phyloP scores from a whole-genome alignment of 2,329 filamentous ascomycete species.

The Nigrograna mackinnonii region DNA sequence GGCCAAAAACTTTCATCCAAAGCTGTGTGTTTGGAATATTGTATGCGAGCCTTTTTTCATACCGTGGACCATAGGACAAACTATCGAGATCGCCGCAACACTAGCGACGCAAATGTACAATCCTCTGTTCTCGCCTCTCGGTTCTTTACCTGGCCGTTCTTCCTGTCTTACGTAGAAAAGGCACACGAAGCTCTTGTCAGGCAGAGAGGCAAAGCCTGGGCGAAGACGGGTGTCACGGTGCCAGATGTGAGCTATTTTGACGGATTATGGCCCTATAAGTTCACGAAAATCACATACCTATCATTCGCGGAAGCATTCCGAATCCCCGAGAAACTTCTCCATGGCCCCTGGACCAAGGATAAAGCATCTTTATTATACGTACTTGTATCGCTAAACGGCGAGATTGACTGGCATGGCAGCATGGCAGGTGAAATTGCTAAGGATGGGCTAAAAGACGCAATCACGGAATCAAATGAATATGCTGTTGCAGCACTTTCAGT shows the following conservation, averaged over 20 bases:
- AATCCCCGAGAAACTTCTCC: conserved; percentile 40
- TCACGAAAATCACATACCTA: conserved; percentile 33
- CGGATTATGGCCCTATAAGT: conserved; percentile 32
- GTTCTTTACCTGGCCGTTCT: conserved; percentile 42
- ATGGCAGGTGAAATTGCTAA: conserved; percentile 39
- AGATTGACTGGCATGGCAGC: conserved; percentile 38
- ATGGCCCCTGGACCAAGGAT: conserved; percentile 34
- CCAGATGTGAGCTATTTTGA: conserved; percentile 26
- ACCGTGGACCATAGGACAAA: conserved; percentile 34
- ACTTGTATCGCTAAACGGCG: conserved; percentile 34
- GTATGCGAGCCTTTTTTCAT: conserved; percentile 35
- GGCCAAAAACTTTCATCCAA: conserved; percentile 35
- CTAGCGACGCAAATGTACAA: conserved; percentile 24
- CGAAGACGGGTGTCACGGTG: conserved; percentile 26
- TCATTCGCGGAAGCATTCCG: conserved; percentile 32
- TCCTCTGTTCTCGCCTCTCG: conserved; percentile 32
- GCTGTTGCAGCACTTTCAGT: conserved; percentile 38
- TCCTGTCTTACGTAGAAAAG: conserved; percentile 32
- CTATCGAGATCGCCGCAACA: conserved; percentile 25
- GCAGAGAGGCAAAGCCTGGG: conserved; percentile 34
- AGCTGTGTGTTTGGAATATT: conserved; percentile 29
- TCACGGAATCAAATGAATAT: conserved; percentile 27
- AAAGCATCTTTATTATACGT: conserved; percentile 37
- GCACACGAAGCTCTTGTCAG: conserved; percentile 31
- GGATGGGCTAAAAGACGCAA: conserved; percentile 30